Conservation (phyloP, 2,329 filamentous ascomycete genomes). For the Xylaria sp. region DNA sequence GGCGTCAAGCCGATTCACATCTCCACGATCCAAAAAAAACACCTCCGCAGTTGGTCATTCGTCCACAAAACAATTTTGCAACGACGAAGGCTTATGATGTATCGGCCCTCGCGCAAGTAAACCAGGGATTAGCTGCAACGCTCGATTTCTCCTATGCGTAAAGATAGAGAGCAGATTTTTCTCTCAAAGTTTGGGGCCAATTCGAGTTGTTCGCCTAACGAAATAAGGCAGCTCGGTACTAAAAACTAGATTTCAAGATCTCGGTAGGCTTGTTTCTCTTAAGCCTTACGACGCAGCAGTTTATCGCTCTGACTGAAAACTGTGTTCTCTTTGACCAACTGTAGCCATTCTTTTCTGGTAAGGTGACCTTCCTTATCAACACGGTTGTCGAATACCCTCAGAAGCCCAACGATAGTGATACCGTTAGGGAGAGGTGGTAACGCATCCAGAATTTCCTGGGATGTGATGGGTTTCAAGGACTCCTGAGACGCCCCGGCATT, state of each 20-base stretch:
- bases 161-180: constrained; percentile 1
- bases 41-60: background rate
- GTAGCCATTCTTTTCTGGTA: constrained; percentile 65
- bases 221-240: constrained; percentile 3
- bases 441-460: constrained; percentile 64
- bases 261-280: background rate
- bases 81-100: background rate
- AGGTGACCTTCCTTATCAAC: constrained; percentile 64
- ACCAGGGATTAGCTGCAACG: background rate
- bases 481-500: constrained; percentile 37
- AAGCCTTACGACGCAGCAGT: constrained; percentile 58
- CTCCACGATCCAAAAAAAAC: background rate
- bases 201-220: background rate
- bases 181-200: background rate
- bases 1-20: background rate
- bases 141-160: background rate
- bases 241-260: background rate
- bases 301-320: constrained; percentile 66
- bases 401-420: constrained; percentile 63
- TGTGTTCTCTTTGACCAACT: constrained; percentile 65
- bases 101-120: background rate
- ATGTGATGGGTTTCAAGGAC: constrained; percentile 52
- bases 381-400: constrained; percentile 64
- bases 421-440: constrained; percentile 61
- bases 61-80: background rate